Base-by-base conservation (phyloP, 1,139 yeast species). In the Kurtzmaniella quercitrusa region DNA sequence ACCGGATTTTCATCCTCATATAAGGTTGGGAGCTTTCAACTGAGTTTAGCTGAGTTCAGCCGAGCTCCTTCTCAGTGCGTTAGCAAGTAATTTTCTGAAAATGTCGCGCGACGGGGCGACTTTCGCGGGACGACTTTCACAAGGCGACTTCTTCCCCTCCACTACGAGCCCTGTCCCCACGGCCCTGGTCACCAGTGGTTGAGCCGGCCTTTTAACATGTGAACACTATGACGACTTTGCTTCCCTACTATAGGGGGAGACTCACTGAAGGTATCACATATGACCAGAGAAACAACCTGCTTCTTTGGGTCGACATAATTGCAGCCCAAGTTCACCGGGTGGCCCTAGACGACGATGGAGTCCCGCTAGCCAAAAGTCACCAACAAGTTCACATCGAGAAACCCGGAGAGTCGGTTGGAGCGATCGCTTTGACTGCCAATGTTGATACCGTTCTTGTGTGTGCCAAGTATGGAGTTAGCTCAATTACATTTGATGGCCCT, bases 231-330 rank as follows among this genome's bases (percentile, higher is more conserved):
- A 27, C 36, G 63, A 64, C 73, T 15, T 65, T 74, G 40, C 58
- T 74, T 34, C 65, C 70, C 12, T 58, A 65, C 10, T 71, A 72
- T 43, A 73, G 82, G 38, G 80, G 82, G 10, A 57, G 84, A 42
- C 64, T 85, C 10, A 66, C 82, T 6, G 94, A 85, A 58, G 91
- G 93, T 3, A 63, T 82, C 50, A 77, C 86, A 2, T 84, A 81
- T 59, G 79, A 82, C 51, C 70, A 72, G 2, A 64, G 74, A 40
- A 80, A 79, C 53, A 70, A 80, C 53, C 65, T 84, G 0, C 61
- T 85, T 17, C 59, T 81, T 37, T 85, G 93, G 90, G 80, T 84
- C 2, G 93, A 85, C 56, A 82, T 85, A 50, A 75, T 74, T 43
- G 65, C 62, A 19, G 88, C 81, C 1, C 74, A 78, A 48, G 68